Percentiles rank a stretch among this genome's conserved stretches.
Evolutionary conservation across 257 asterid species (phyloP).

Genomic region (Nicotiana tomentosiformis): DNA sequence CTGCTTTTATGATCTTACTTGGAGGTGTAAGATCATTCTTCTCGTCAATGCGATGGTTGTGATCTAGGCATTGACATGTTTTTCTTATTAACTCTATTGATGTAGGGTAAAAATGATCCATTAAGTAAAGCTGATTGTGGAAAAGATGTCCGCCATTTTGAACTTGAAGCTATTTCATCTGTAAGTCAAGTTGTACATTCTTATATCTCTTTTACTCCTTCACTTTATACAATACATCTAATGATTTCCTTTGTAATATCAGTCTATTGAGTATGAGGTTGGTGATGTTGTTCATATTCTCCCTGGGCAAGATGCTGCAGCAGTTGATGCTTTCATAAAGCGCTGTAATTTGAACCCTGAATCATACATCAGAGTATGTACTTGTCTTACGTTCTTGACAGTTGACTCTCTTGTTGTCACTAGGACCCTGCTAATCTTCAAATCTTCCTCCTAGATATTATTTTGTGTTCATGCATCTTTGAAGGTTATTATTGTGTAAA

Average conservation of each 20-base stretch:
- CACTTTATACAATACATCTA: background rate
- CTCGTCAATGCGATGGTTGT: background rate
- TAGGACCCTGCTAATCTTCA: background rate
- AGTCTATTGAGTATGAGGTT: conserved; percentile 75
- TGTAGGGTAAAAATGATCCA: conserved; percentile 49
- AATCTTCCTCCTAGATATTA: background rate
- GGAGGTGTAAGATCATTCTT: background rate
- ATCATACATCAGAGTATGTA: conserved; percentile 69
- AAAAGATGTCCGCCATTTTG: conserved; percentile 86
- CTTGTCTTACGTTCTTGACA: conserved; percentile 16
- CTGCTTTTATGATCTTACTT: background rate
- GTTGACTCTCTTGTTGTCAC: background rate
- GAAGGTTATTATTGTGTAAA: background rate
- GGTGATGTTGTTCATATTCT: conserved; percentile 93
- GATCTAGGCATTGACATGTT: background rate
- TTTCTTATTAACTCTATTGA: conserved; percentile 13
- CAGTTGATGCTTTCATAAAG: conserved; percentile 70
- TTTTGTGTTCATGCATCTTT: background rate
- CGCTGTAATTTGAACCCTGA: conserved; percentile 84
- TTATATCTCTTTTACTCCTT: background rate
- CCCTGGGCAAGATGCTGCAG: conserved; percentile 73
- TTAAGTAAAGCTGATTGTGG: conserved; percentile 49
- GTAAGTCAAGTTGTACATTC: conserved; percentile 46
- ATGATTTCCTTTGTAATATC: conserved; percentile 16
- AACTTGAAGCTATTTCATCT: conserved; percentile 86